phyloP scores from a whole-genome alignment of 2,329 filamentous ascomycete species.

The Aspergillus pseudonomiae region DNA sequence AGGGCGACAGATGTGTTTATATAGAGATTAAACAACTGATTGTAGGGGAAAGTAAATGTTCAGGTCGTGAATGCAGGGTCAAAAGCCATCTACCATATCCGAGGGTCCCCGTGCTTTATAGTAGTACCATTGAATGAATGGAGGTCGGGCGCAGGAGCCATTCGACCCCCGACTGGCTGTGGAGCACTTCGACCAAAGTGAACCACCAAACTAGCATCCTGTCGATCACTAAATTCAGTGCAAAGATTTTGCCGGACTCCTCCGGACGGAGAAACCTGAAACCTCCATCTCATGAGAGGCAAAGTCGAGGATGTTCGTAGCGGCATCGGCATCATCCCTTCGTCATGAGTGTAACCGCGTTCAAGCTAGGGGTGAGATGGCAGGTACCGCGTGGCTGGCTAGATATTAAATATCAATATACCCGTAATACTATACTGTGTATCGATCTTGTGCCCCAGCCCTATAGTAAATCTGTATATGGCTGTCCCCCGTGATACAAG shows the following conservation, averaged over 20 bases:
- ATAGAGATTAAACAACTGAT: not conserved
- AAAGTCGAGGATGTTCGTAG: not conserved
- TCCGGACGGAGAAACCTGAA: not conserved
- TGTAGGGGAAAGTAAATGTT: not conserved
- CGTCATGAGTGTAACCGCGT: constrained; percentile 3
- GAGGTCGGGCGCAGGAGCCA: not conserved
- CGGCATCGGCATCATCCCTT: not conserved
- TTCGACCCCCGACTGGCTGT: not conserved
- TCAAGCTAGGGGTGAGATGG: not conserved
- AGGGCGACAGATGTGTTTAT: not conserved
- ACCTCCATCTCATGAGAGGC: not conserved
- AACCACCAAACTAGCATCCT: constrained; percentile 3
- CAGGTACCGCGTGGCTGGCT: not conserved
- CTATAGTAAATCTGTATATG: not conserved
- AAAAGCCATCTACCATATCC: not conserved
- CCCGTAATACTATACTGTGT: too few relatives aligned
- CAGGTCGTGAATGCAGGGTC: not conserved
- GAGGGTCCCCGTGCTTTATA: not conserved
- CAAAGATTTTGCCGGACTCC: not conserved
- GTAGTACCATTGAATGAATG: not conserved
- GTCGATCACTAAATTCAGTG: constrained; percentile 12
- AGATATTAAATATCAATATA: not conserved
- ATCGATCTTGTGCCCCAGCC: not conserved
- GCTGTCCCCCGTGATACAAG: not conserved
- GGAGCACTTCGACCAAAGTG: not conserved